These are phyloP conservation scores for Tetrastigma voinierianum DNA, from an alignment of 164 flowering plant genomes.

Conservation along the genomic window DNA sequence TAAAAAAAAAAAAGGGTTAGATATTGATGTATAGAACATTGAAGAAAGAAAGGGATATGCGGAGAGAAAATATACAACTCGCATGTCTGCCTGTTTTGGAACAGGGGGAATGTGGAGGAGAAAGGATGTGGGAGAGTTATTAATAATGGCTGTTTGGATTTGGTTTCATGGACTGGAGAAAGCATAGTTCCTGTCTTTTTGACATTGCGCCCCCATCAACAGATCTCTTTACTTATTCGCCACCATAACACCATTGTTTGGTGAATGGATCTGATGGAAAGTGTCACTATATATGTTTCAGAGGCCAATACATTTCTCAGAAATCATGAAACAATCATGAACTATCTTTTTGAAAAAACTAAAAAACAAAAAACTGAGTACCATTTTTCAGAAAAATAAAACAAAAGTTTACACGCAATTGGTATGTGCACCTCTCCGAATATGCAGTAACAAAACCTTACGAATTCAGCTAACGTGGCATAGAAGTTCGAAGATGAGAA, in stretches of 20 bases:
- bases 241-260: not conserved
- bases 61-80: not conserved
- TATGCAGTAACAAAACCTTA: no score
- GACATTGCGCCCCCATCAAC: not conserved
- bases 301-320: not conserved
- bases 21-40: no score
- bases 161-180: conserved; percentile 7
- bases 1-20: not conserved
- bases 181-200: not conserved
- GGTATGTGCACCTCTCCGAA: no score
- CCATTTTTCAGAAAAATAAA: no score
- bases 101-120: not conserved
- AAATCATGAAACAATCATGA: no score
- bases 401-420: no score
- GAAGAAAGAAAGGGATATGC: no score
- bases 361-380: no score
- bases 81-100: not conserved
- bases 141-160: not conserved
- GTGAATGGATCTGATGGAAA: not conserved
- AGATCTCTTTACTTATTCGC: not conserved
- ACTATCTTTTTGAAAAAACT: no score
- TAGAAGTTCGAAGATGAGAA: no score
- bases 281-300: not conserved
- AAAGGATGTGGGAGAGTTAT: not conserved
- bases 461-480: no score